Conservation (phyloP, 164 flowering plant genomes). For the Dillenia turbinata region DNA sequence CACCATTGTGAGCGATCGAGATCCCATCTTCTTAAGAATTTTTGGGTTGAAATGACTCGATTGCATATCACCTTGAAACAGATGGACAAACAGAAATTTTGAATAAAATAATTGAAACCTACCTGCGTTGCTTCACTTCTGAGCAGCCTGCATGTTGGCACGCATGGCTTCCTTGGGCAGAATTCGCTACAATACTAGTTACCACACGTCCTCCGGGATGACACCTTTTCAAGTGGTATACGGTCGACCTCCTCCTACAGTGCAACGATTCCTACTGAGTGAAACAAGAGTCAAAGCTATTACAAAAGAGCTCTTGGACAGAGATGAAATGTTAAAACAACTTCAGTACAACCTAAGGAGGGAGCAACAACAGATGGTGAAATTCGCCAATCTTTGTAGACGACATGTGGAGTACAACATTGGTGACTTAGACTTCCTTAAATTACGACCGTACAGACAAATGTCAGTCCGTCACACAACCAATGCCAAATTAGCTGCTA, state of each 20-base stretch:
- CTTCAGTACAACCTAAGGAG: too few species aligned
- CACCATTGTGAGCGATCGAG: not conserved
- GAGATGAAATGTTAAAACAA: too few species aligned
- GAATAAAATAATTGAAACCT: not conserved
- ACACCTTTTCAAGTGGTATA: not conserved
- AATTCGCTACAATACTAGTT: not conserved
- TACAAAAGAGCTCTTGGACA: too few species aligned
- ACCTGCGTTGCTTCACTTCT: not conserved
- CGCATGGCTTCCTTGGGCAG: not conserved
- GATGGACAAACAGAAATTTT: not conserved
- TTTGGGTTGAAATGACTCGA: not conserved
- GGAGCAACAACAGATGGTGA: too few species aligned
- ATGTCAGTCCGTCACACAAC: not conserved
- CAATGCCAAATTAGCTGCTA: not conserved
- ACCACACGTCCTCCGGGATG: not conserved
- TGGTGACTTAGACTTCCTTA: too few species aligned
- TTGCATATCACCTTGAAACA: not conserved
- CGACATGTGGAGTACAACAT: too few species aligned
- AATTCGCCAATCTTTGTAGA: too few species aligned
- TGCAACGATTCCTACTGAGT: not conserved
- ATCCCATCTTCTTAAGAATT: not conserved
- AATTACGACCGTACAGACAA: not conserved
- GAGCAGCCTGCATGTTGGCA: not conserved
- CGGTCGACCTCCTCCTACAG: not conserved
- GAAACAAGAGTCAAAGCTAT: too few species aligned